Evolutionary conservation across 1,284 basidiomycete species (phyloP), one percentile per base, ranked within the genome.

Genomic region (Crepidotus sp.): DNA sequence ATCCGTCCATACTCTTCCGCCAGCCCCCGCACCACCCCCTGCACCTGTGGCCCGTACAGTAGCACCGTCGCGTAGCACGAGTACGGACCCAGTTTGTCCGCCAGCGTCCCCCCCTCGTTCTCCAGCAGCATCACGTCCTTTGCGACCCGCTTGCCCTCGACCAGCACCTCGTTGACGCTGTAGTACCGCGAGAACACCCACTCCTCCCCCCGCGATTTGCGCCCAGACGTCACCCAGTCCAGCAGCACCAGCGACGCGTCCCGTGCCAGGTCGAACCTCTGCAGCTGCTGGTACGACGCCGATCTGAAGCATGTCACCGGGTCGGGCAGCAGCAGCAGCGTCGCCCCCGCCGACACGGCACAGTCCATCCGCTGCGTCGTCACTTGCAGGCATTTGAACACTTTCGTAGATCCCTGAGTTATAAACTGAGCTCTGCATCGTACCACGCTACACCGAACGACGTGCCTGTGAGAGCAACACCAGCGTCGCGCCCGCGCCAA

Each of bases 151-250:
- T 66, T 66, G 1, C 71, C 76, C 2, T 71, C 76, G 2, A 87
- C 57, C 54, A 79, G 77, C 15, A 98, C 66, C 61, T 97, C 91
- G 63, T 97, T 97, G 33, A 77, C 66, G 54, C 85, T 93, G 57
- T 81, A 76, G 60, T 97, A 98, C 46, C 74, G 69, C 31, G 81
- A 75, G 61, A 98, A 96, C 1, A 66, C 77, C 95, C 95, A 98
- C 39, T 86, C 77, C 60, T 98, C 95, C 17, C 83, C 84, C 14
- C 76, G 70, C 15, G 80, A 71, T 58, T 72, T 76, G 35, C 93
- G 76, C 6, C 93, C 93, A 3, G 85, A 86, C 1, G 90, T 95
- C 46, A 91, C 67, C 88, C 90, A 94, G 60, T 96, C 92, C n/a
- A 96, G 73, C 1, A 93, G 61, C 29, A 87, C 72, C 6, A 77